A percentile compares a stretch with the other conserved stretches of the same genome.
These are phyloP conservation scores for Diaporthe amygdali DNA, from an alignment of 2,329 filamentous ascomycete genomes.

Conservation along the genomic window DNA sequence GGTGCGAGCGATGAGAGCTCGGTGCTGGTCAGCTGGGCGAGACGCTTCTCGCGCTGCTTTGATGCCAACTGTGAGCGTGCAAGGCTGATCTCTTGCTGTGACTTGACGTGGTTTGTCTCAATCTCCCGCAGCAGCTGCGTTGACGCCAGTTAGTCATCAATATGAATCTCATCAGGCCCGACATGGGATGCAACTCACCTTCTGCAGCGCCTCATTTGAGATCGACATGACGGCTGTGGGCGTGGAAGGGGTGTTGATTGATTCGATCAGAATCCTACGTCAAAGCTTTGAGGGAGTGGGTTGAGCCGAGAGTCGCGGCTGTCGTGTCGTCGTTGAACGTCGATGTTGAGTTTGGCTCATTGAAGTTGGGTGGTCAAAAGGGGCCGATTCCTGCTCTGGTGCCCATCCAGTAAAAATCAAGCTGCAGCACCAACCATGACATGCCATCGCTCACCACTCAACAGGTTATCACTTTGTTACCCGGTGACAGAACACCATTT, in stretches of 20 bases:
- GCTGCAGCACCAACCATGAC: neutral
- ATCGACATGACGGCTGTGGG: constrained; percentile 70
- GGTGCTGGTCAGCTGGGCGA: constrained; percentile 84
- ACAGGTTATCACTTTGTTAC: neutral
- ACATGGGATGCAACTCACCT: constrained; percentile 60
- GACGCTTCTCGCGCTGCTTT: constrained; percentile 87
- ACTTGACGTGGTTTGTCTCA: constrained; percentile 83
- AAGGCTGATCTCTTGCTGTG: constrained; percentile 90
- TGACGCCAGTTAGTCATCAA: neutral
- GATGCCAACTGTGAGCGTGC: constrained; percentile 82
- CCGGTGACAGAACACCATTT: neutral
- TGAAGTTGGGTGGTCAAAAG: neutral
- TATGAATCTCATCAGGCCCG: neutral
- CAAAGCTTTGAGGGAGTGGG: neutral
- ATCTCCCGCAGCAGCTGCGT: constrained; percentile 88
- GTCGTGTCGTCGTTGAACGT: too few relatives aligned
- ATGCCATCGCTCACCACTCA: neutral
- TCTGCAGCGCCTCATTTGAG: constrained; percentile 90
- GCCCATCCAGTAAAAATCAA: neutral
- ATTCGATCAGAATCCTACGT: too few relatives aligned
- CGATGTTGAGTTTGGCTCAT: neutral
- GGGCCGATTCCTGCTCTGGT: neutral
- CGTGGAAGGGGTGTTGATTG: neutral
- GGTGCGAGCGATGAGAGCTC: constrained; percentile 80
- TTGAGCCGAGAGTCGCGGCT: neutral